Conservation (phyloP, 257 asterid species). For the Lycium ferocissimum region DNA sequence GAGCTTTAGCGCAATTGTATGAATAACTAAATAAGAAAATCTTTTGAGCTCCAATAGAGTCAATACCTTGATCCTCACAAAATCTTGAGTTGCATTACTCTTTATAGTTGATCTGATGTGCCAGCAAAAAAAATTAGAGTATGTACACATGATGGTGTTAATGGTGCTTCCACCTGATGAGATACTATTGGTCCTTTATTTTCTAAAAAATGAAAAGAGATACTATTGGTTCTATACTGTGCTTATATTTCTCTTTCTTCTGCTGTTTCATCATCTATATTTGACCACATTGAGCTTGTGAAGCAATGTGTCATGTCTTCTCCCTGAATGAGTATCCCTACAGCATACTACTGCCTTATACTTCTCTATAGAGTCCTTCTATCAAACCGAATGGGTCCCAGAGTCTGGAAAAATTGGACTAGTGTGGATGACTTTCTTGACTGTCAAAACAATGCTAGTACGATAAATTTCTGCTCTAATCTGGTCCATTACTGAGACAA, state of each 20-base stretch:
- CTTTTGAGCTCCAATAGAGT: background rate
- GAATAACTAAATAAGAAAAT: constrained; percentile 1
- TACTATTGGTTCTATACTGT: background rate
- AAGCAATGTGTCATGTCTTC: constrained; percentile 1
- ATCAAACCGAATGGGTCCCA: background rate
- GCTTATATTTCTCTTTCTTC: background rate
- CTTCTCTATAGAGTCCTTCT: background rate
- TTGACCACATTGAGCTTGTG: constrained; percentile 12
- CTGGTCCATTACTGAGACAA: background rate
- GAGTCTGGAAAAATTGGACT: background rate
- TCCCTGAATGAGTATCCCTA: background rate
- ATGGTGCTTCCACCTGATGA: constrained; percentile 18
- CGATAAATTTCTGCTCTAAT: background rate
- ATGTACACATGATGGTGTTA: background rate
- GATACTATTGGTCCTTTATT: constrained; percentile 22
- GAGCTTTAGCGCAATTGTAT: constrained; percentile 7
- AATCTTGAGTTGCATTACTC: background rate
- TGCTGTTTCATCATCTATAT: background rate
- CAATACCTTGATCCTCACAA: background rate
- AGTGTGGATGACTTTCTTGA: background rate
- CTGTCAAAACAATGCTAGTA: background rate
- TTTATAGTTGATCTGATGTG: constrained; percentile 5
- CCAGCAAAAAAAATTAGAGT: background rate
- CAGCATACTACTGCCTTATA: constrained; percentile 19
- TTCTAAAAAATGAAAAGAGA: background rate